These are phyloP conservation scores for Coniferiporia weirii DNA, from an alignment of 1,284 basidiomycete genomes.

Conservation along the genomic window DNA sequence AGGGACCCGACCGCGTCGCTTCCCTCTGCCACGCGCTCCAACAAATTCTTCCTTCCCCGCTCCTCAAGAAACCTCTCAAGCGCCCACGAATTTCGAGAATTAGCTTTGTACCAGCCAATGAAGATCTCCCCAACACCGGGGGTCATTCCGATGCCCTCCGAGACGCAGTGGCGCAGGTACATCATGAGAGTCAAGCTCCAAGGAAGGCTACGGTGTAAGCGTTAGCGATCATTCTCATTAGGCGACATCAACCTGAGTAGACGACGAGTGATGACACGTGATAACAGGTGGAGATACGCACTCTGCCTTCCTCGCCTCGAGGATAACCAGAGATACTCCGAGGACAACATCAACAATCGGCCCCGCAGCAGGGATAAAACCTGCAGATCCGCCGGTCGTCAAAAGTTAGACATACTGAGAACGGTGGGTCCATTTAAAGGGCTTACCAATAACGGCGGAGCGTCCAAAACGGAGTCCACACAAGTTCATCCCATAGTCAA, in stretches of 20 bases:
- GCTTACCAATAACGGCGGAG: slow-evolving; percentile 64
- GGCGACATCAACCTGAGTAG: not conserved
- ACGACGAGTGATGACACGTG: not conserved
- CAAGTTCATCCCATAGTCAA: slow-evolving; percentile 68
- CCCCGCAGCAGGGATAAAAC: slow-evolving; percentile 67
- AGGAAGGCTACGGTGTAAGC: slow-evolving; percentile 43
- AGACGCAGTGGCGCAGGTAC: slow-evolving; percentile 76
- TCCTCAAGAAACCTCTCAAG: slow-evolving; percentile 32
- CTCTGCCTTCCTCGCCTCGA: slow-evolving; percentile 71
- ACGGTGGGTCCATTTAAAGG: not conserved
- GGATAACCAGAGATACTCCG: slow-evolving; percentile 75
- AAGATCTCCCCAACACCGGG: slow-evolving; percentile 78
- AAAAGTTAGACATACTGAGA: not conserved
- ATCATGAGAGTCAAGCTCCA: slow-evolving; percentile 64
- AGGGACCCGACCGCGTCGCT: not conserved
- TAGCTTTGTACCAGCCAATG: slow-evolving; percentile 78
- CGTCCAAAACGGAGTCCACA: slow-evolving; percentile 74
- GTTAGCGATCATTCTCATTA: not conserved
- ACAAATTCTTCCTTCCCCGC: not conserved
- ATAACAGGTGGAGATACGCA: slow-evolving; percentile 23
- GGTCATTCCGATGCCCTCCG: slow-evolving; percentile 66
- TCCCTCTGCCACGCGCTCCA: not conserved
- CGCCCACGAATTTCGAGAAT: slow-evolving; percentile 78
- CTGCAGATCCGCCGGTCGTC: slow-evolving; percentile 25
- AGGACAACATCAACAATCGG: slow-evolving; percentile 59